Evolutionary conservation across 2,329 filamentous ascomycete genomes (phyloP), one percentile per base, ranked within the genome.

Genomic region (Onygenales sp.): DNA sequence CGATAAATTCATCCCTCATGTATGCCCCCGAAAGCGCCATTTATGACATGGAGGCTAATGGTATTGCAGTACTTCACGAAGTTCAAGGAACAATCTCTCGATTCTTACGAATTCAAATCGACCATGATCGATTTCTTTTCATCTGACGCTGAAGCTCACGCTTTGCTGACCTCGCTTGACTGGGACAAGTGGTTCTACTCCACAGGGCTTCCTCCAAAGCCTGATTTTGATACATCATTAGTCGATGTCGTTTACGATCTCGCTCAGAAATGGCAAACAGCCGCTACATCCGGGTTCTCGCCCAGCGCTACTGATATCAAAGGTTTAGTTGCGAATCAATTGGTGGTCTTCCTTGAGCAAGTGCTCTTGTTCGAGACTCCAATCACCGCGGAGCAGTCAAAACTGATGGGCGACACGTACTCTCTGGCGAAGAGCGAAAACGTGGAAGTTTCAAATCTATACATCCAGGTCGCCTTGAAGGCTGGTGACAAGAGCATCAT

Each of bases 31-130:
- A 5, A 33, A 40, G 37, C 34, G 6, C 11, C 27, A 45, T 36
- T 40, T 43, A 4, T 51, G 21, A 27, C 21, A 39, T 44, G 60
- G n/a, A 60, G 39, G 13, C 46, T 47, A 54, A 54, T 49, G 36
- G 31, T 9, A 9, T 10, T 45, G 42, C 49, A 76, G 71, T 96
- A 97, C 74, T 97, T 97, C 68, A 83, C 79, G 33, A 88, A 81
- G 40, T 97, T 86, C 81, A 84, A 87, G 54, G 81, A 82, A 65
- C 92, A 90, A 70, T 95, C 89, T 2, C 79, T 98, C 6, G 90
- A 96, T 70, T 94, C 88, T 2, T 95, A 87, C 62, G 88, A 97
- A 64, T 98, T 98, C 80, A 95, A 92, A 68, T 77, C 85, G 49
- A 94, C 88, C 0, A 84, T 96, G 51, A 68, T 95, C 37, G 81